Evolutionary conservation across 2,329 filamentous ascomycete genomes (phyloP), one percentile per base, ranked within the genome.

Genomic region (Calonectria ilicicola): DNA sequence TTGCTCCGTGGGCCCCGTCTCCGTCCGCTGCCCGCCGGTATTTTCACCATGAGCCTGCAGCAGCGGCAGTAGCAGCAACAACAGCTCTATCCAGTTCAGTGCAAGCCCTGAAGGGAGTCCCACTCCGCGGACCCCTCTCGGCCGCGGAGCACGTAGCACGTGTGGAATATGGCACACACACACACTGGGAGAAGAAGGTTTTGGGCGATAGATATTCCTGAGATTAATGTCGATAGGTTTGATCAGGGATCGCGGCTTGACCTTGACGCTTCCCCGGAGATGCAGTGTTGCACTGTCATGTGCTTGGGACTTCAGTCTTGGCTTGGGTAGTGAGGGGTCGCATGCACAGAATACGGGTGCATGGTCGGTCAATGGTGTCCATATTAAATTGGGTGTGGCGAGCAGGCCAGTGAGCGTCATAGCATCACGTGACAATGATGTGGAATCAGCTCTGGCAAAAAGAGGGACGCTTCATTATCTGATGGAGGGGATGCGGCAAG

Each of bases 41-140:
- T 58, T 58, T 70, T 67, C 46, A 35, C 3, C 10, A 9, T 35
- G 5, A 42, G 64, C 12, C 17, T 56, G 64, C 47, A 65, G 32
- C 47, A 66, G 23, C 27, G 32, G 27, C 23, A 46, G 35, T 46
- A 40, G 29, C 29, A 9, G 5, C 5, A 32, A 9, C 29, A 32
- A 32, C 29, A 32, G 29, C 29, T 32, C 29, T 9, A 9, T 9
- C 9, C 29, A 32, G 29, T 32, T 5, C 29, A 32, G 9, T 5
- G 5, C 27, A 64, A 44, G 58, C 32, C 51, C 40, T 27, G 29
- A 32, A 9, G 5, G 29, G 44, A 46, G 68, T 51, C 63, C 68
- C 60, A 62, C 68, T 66, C 69, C 64, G 69, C 56, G 64, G 56
- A 46, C 64, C 56, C 51, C 49, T 44, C 35, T 23, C 12, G 23